A percentile compares a stretch with the other conserved stretches of the same genome.
These are phyloP conservation scores for Asterionellopsis glacialis DNA, from an alignment of 108 stramenopile genomes.

Conservation along the genomic window DNA sequence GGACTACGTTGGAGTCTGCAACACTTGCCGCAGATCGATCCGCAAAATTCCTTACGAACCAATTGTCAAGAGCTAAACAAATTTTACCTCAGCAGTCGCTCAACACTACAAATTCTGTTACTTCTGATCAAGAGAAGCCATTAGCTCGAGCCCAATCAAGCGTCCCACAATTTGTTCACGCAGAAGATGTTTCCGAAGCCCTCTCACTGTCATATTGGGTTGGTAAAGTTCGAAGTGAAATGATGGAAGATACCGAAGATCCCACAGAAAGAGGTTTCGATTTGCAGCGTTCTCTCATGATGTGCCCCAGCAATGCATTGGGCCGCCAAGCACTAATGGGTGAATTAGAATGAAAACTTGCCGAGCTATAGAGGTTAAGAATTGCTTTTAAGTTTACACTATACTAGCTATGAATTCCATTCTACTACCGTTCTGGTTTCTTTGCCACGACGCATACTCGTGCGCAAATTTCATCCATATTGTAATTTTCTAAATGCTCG, in stretches of 20 bases:
- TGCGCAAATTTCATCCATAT: conserved; percentile 75
- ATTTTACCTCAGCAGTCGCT: not conserved
- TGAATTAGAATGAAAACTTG: not conserved
- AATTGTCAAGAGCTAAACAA: not conserved
- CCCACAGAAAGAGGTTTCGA: not conserved
- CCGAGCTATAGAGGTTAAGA: not conserved
- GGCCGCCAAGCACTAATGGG: conserved; percentile 8
- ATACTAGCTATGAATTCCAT: not conserved
- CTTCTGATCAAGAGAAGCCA: not conserved
- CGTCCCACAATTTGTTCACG: not conserved
- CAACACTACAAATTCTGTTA: not conserved
- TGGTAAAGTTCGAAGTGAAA: not conserved
- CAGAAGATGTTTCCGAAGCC: conserved; percentile 20
- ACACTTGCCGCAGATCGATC: conserved; percentile 19
- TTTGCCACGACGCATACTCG: conserved; percentile 59
- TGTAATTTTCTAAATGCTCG: conserved; percentile 50
- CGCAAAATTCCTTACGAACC: conserved; percentile 5
- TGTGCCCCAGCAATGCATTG: conserved; percentile 20
- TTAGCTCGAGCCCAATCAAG: not conserved
- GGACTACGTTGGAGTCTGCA: conserved; percentile 13
- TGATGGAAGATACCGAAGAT: not conserved
- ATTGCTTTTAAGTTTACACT: not conserved
- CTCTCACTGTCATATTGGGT: conserved; percentile 19
- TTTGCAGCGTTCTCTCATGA: conserved; percentile 23
- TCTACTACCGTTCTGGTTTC: conserved; percentile 25